A percentile compares a stretch with the other conserved stretches of the same genome.
Evolutionary conservation across 345 rosid genomes (phyloP).

Genomic region (Aquilaria malaccensis): DNA sequence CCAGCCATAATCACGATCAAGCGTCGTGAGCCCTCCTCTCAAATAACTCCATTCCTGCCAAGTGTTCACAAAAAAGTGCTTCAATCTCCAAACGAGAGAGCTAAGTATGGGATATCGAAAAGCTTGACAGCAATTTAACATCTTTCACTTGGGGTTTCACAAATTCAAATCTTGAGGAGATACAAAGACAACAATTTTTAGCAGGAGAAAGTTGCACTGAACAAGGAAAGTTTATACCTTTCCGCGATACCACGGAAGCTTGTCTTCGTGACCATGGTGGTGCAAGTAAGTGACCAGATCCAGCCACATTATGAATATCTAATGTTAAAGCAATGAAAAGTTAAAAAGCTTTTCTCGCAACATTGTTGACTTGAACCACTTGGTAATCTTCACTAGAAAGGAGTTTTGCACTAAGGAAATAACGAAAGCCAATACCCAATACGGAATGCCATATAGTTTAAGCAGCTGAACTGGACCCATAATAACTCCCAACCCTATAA

Average conservation of each 20-base stretch:
- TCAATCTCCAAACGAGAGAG: not conserved
- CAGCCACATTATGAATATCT: constrained; percentile 84
- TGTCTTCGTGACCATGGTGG: constrained; percentile 81
- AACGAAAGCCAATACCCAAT: constrained; percentile 32
- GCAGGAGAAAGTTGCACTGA: not conserved
- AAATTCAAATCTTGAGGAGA: not conserved
- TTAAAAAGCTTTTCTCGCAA: not conserved
- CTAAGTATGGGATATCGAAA: not conserved
- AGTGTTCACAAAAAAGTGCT: not conserved
- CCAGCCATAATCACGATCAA: constrained; percentile 83
- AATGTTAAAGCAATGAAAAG: constrained; percentile 8
- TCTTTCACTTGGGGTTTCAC: not conserved
- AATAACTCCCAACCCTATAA: constrained; percentile 35
- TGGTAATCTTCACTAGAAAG: not conserved
- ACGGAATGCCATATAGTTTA: constrained; percentile 67
- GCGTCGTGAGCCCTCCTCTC: constrained; percentile 89
- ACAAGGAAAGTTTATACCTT: constrained; percentile 34
- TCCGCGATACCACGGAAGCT: constrained; percentile 94
- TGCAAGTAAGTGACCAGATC: constrained; percentile 82
- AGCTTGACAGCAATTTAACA: not conserved
- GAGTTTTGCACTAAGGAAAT: not conserved
- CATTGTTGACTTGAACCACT: no score
- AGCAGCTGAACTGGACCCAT: constrained; percentile 64
- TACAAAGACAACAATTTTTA: no score
- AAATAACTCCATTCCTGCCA: constrained; percentile 87